phyloP scores from a whole-genome alignment of 805 yeast species.

The Cyberlindnera nakhonratchasimensis region DNA sequence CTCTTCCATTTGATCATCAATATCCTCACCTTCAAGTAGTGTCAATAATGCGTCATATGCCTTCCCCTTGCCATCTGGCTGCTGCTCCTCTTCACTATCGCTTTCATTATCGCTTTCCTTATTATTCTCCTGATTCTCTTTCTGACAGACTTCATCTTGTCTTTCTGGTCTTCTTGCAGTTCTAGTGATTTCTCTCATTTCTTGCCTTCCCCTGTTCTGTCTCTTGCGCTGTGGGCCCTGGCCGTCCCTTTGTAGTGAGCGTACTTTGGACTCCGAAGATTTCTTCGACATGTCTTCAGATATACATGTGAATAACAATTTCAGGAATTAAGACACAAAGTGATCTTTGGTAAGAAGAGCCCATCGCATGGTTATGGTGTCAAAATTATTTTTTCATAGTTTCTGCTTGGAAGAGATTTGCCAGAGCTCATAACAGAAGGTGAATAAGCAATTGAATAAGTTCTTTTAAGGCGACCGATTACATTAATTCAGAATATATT shows the following conservation, averaged over 20 bases:
- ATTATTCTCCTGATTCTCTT: conserved; percentile 15
- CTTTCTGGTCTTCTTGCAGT: conserved; percentile 40
- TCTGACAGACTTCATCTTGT: conserved; percentile 35
- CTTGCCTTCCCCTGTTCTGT: conserved; percentile 51
- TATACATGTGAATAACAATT: no score
- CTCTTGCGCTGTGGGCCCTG: conserved; percentile 15
- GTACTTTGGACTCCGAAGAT: neutral
- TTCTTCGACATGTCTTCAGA: neutral
- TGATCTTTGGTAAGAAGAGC: no score
- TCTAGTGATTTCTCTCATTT: conserved; percentile 57
- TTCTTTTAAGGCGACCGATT: no score
- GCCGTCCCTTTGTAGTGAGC: neutral
- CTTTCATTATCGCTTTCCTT: conserved; percentile 18
- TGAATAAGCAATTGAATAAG: no score
- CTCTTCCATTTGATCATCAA: conserved; percentile 13
- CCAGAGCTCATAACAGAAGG: no score
- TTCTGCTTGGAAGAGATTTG: no score
- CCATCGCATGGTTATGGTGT: no score
- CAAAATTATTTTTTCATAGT: no score
- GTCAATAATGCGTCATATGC: conserved; percentile 70
- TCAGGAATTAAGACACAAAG: no score
- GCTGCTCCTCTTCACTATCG: conserved; percentile 9
- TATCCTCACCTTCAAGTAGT: conserved; percentile 28
- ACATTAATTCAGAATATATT: no score
- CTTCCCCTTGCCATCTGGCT: conserved; percentile 34